Evolutionary conservation across 2,329 filamentous ascomycete species (phyloP), one percentile per base, ranked within the genome.

Genomic region (Blastomyces parvus): DNA sequence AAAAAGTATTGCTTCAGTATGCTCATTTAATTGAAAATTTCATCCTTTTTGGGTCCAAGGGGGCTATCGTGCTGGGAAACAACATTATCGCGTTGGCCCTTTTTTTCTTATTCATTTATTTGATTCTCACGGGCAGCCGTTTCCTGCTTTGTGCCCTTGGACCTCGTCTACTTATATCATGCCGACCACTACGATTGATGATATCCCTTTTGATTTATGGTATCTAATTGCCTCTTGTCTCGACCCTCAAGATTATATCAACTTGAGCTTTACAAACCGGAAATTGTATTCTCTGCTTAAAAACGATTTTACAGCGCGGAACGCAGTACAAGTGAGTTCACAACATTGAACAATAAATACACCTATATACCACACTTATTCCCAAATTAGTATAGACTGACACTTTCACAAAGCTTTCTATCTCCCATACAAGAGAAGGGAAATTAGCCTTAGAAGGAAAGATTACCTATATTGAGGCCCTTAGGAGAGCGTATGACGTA

Each of bases 121-220:
- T 17, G 22, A 52, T 27, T 7, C 22, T 14, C 14, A 27, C 5
- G 48, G 22, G 11, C 48, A 27, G 17, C 42, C 3, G 25, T n/a
- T 22, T 19, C 17, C 6, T 7, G 4, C 11, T 13, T 59, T 48
- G 42, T 30, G 33, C 42, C 58, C 58, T 25, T 58, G 22, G 19
- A 38, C 58, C 25, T 59, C n/a, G 25, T 48, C 27, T 42, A 13
- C 11, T 30, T n/a, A 59, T 59, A 42, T 38, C 58, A 59, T 59
- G 58, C 58, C 58, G 59, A 55, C 60, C 38, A 46, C 52, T 13
- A 52, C 48, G 11, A 30, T 83, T 53, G 76, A 81, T 64, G 67
- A 69, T 38, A 73, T 89, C 14, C 86, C 87, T 0, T 86, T 83
- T 69, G 88, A 90, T 73, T 77, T 89, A n/a, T 74, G 88, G 36